Percentiles rank a stretch among this genome's conserved stretches.
Conservation (phyloP, 2,329 filamentous ascomycete species). For the Tolypocladium endophyticum region DNA sequence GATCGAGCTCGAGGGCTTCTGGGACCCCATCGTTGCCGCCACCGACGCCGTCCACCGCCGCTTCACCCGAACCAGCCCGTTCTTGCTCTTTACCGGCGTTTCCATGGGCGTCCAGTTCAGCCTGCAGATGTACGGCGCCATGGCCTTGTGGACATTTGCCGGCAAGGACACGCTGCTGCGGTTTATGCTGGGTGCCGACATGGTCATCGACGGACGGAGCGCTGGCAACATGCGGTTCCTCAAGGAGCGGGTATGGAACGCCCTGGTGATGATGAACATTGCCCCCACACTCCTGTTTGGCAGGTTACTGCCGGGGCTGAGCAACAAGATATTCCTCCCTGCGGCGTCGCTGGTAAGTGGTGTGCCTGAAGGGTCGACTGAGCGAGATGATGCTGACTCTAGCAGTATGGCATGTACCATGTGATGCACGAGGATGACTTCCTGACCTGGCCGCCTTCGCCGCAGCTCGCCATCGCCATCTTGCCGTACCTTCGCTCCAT, state of each 20-base stretch:
- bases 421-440: constrained; percentile 33
- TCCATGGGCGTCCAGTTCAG: constrained; percentile 37
- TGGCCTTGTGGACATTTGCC: constrained; percentile 40
- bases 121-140: constrained; percentile 41
- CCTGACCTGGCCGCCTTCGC: constrained; percentile 42
- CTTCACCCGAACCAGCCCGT: constrained; percentile 45
- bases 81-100: constrained; percentile 54
- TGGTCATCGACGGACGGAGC: constrained; percentile 15
- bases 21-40: constrained; percentile 59
- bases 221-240: constrained; percentile 12
- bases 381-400: constrained; percentile 3
- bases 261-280: constrained; percentile 30
- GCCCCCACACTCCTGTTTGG: constrained; percentile 34
- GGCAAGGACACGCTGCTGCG: constrained; percentile 32
- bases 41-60: constrained; percentile 46
- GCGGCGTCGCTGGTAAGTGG: constrained; percentile 28
- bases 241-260: constrained; percentile 19
- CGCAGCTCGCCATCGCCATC: constrained; percentile 36
- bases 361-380: not conserved
- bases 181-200: constrained; percentile 28
- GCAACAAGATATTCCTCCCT: constrained; percentile 30
- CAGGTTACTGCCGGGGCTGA: constrained; percentile 31
- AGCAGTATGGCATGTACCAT: constrained; percentile 37
- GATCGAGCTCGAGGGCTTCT: constrained; percentile 66
- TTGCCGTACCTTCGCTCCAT: constrained; percentile 35